phyloP scores from a whole-genome alignment of 2,329 filamentous ascomycete species.

The Blastomyces emzantsi region DNA sequence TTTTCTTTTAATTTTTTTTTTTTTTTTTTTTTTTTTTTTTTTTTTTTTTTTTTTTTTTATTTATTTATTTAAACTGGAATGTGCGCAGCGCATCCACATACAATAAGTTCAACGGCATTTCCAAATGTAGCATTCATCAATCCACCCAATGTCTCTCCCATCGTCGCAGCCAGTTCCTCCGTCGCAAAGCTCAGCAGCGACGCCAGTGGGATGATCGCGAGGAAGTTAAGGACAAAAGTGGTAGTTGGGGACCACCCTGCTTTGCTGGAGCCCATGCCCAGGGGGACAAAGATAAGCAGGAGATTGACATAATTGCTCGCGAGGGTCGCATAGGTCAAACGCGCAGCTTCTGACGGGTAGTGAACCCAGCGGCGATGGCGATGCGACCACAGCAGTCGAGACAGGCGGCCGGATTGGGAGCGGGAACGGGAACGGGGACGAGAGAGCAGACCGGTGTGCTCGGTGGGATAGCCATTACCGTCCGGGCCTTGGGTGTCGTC shows the following conservation, averaged over 20 bases:
- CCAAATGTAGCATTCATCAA: slow-evolving; percentile 59
- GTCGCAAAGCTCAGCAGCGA: slow-evolving; percentile 56
- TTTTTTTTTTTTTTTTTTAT: no score
- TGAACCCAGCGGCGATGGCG: slow-evolving; percentile 31
- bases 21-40: no score
- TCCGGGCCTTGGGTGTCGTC: background rate
- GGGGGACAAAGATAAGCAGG: slow-evolving; percentile 54
- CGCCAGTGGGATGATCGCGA: slow-evolving; percentile 55
- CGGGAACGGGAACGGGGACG: slow-evolving; percentile 8
- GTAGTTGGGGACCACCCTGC: slow-evolving; percentile 47
- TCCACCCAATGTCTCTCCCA: slow-evolving; percentile 54
- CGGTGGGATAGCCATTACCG: slow-evolving; percentile 10
- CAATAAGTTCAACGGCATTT: slow-evolving; percentile 58
- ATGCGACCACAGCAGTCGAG: slow-evolving; percentile 19
- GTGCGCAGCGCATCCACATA: slow-evolving; percentile 40
- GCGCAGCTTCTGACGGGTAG: slow-evolving; percentile 32
- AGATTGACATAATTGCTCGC: slow-evolving; percentile 49
- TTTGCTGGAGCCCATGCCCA: slow-evolving; percentile 56
- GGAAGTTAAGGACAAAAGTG: slow-evolving; percentile 55
- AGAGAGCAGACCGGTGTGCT: slow-evolving; percentile 13
- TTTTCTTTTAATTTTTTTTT: no score
- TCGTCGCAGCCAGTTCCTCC: slow-evolving; percentile 51
- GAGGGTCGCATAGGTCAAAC: slow-evolving; percentile 38
- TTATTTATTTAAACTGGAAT: slow-evolving; percentile 47
- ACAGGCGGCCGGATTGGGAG: background rate